Percentiles rank a stretch among this genome's conserved stretches.
Conservation (phyloP, 2,329 filamentous ascomycete genomes). For the Huntiella abstrusa region DNA sequence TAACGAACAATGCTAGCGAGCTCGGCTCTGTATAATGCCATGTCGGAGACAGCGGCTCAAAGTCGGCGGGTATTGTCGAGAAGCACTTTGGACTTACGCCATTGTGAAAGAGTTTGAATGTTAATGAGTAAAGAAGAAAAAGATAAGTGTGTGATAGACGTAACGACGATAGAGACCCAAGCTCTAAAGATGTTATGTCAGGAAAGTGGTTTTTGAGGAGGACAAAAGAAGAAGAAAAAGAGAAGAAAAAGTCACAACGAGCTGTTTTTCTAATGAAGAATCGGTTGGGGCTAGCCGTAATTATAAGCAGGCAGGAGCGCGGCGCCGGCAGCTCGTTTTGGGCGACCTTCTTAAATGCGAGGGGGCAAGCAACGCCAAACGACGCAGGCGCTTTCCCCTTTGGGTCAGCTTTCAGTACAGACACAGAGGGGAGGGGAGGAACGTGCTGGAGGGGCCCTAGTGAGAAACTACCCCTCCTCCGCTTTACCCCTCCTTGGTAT, state of each 20-base stretch:
- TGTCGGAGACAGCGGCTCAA: background rate
- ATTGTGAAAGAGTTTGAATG: constrained; percentile 25
- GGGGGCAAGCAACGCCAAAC: background rate
- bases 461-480: no score
- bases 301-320: constrained; percentile 6
- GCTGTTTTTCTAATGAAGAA: constrained; percentile 3
- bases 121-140: constrained; percentile 1
- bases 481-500: no score
- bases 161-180: constrained; percentile 5
- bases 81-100: constrained; percentile 37
- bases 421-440: no score
- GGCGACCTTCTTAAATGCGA: background rate
- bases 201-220: background rate
- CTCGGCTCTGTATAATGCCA: background rate
- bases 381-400: background rate
- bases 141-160: constrained; percentile 1
- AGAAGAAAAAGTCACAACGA: constrained; percentile 3
- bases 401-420: no score
- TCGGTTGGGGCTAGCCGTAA: constrained; percentile 8
- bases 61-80: background rate
- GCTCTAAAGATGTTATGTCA: constrained; percentile 10
- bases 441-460: no score
- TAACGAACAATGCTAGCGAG: background rate
- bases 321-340: background rate
- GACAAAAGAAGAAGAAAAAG: constrained; percentile 3